Evolutionary conservation across 129 eudicot genomes (phyloP), one percentile per base, ranked within the genome.

Genomic region (Gnaphalium uliginosum): DNA sequence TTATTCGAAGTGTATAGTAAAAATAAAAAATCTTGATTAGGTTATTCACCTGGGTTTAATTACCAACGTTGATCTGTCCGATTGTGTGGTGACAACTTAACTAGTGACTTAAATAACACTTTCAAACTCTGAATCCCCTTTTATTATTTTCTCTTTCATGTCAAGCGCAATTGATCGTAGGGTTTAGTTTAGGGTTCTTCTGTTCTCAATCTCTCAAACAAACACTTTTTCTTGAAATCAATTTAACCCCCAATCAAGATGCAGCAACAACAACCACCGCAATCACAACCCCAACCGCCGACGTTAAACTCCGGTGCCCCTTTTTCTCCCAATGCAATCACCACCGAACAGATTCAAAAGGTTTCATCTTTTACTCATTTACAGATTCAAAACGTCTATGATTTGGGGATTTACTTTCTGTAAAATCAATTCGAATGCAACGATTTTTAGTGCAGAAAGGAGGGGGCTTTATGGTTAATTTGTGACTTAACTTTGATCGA

Each of bases 301-400:
- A 66, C 79, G 10, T 64, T 54, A 72, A 33, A 71, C 83, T 65
- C 83, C 11, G 83, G 62, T 26, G 69, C 75, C 24, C 43, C 83
- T 5, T 79, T 73, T 57, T 15, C 79, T 19, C 79, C 83, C 61
- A 73, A 79, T 73, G 62, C 79, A 27, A 79, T 79, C 70, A 73
- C 83, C 27, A 73, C 83, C 17, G 83, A 79, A 8, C 83, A 79
- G 79, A 79, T 79, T 79, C 83, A 79, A 73, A 79, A 79, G 83
- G 83, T 79, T 66, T 39, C 15, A 9, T 54, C 6, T 48, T 32
- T 71, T 39, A 4, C 29, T 51, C 22, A 33, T n/a, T n/a, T n/a
- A n/a, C n/a, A n/a, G n/a, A n/a, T n/a, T n/a, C n/a, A 25, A 60
- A 1, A 33, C n/a, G 4, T 4, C 8, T 21, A n/a, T 67, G 4